Percentiles rank a stretch among this genome's conserved stretches.
phyloP scores from a whole-genome alignment of 1,139 yeast genomes.

The Yamadazyma membranifaciens region DNA sequence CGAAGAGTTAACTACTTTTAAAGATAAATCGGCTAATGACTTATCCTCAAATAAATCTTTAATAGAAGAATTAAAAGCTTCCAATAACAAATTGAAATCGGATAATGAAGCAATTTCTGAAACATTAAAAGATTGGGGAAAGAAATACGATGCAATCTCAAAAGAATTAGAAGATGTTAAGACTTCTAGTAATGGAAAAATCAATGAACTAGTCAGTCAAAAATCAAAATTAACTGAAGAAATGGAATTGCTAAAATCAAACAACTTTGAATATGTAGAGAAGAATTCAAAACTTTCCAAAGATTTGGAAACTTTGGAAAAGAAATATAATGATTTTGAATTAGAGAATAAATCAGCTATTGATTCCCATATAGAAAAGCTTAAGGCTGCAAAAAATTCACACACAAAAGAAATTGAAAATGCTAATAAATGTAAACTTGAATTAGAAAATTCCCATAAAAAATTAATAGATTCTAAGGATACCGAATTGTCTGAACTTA shows the following conservation, averaged over 20 bases:
- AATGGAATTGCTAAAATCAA: conserved; percentile 7
- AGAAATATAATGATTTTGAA: conserved; percentile 6
- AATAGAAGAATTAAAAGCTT: conserved; percentile 6
- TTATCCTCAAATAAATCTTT: conserved; percentile 1
- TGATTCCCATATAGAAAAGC: neutral
- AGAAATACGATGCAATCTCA: neutral
- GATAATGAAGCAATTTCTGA: conserved; percentile 5
- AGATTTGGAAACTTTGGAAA: conserved; percentile 7
- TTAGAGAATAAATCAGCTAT: neutral
- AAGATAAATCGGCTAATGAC: conserved; percentile 1
- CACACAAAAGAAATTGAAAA: conserved; percentile 5
- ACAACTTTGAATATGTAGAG: conserved; percentile 1
- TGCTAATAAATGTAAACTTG: neutral
- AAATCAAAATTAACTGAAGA: conserved; percentile 10
- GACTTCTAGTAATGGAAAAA: neutral
- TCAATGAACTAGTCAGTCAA: conserved; percentile 4
- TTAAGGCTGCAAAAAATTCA: neutral
- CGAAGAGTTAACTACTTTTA: conserved; percentile 7
- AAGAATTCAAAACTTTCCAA: conserved; percentile 4
- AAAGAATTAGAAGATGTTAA: conserved; percentile 3
- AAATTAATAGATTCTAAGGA: neutral
- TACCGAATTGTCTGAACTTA: neutral
- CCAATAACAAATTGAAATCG: conserved; percentile 1
- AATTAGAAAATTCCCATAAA: conserved; percentile 1
- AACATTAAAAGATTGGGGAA: conserved; percentile 3